Evolutionary conservation across 352 stramenopile species (phyloP).

Genomic region (Phytophthora fragariaefolia): DNA sequence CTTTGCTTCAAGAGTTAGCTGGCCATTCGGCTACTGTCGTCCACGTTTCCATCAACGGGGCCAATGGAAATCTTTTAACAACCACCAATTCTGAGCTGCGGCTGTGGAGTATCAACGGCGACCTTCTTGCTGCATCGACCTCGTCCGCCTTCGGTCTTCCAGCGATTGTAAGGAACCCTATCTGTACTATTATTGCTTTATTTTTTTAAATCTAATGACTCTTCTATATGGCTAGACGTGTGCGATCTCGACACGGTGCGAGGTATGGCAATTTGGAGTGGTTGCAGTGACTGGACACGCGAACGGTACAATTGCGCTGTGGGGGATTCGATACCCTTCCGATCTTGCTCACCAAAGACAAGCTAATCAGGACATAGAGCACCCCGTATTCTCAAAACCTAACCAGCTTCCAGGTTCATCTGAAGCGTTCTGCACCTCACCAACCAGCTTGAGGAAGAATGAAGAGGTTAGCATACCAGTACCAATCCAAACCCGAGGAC

Average conservation of each 20-base stretch:
- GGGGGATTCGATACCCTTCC: constrained; percentile 66
- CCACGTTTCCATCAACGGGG: constrained; percentile 71
- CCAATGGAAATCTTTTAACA: constrained; percentile 71
- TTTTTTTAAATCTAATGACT: constrained; percentile 3
- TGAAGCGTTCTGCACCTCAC: neutral
- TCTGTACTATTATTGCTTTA: neutral
- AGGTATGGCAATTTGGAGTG: constrained; percentile 76
- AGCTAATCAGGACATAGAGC: constrained; percentile 2
- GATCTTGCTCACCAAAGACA: constrained; percentile 55
- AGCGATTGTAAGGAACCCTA: constrained; percentile 52
- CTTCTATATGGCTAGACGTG: constrained; percentile 44
- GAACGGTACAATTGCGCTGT: constrained; percentile 78
- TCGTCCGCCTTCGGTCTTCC: constrained; percentile 52
- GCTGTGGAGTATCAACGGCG: constrained; percentile 83
- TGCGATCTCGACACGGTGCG: constrained; percentile 70
- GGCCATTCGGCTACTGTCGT: constrained; percentile 56
- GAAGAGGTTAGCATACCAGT: constrained; percentile 2
- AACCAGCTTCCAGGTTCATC: neutral
- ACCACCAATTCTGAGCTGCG: constrained; percentile 58
- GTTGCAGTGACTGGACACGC: constrained; percentile 70
- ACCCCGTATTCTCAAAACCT: neutral
- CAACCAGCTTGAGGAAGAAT: constrained; percentile 11
- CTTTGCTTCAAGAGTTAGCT: constrained; percentile 64
- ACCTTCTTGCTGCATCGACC: constrained; percentile 65
- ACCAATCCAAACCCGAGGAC: constrained; percentile 16